Base-by-base conservation (phyloP, 2,329 filamentous ascomycete genomes). In the Pseudogymnoascus sp. region DNA sequence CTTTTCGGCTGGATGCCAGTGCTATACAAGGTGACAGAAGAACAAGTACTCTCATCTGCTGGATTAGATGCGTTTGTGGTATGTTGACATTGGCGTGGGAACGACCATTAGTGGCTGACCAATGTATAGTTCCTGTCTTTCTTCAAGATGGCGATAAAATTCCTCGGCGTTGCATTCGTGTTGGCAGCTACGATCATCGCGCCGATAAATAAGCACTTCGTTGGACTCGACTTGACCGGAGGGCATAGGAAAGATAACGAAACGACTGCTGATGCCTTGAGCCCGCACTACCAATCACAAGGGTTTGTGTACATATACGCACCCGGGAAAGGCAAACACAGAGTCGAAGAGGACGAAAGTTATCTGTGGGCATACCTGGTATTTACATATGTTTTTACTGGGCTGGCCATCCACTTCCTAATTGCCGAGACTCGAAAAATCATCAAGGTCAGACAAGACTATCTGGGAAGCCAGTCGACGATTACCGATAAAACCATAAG, bases 31-130 rank as follows among this genome's bases (percentile, higher is more conserved):
- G 90, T 99, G 65, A 91, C 87, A 1, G 92, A 97, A 68, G 87
- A 96, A 71, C 89, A 97, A 74, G 86, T 99, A 3, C 80, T 99
- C 61, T 87, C 89, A 14, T 93, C 92, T 19, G 93, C 93, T 16
- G 94, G 94, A 0, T 82, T 99, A 59, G 94, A 99, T 78, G 94
- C 94, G 60, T 99, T 91, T 76, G 94, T 97, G 67, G 88, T 90
- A 77, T 68, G 83, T 79, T 21, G 14, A 29, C 4, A 12, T 6
- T 8, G 23, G 6, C n/a, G n/a, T 19, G 12, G 43, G 10, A 8
- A 21, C 4, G 19, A 8, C 21, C 7, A 16, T 33, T 23, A 19
- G 16, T 23, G 45, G 16, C 66, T 72, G 38, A 72, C 33, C 1
- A 11, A 33, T 63, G 62, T 70, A 85, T 70, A 85, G 83, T 97